These are phyloP conservation scores for Candida sphagnicola DNA, from an alignment of 805 yeast species.

Conservation along the genomic window DNA sequence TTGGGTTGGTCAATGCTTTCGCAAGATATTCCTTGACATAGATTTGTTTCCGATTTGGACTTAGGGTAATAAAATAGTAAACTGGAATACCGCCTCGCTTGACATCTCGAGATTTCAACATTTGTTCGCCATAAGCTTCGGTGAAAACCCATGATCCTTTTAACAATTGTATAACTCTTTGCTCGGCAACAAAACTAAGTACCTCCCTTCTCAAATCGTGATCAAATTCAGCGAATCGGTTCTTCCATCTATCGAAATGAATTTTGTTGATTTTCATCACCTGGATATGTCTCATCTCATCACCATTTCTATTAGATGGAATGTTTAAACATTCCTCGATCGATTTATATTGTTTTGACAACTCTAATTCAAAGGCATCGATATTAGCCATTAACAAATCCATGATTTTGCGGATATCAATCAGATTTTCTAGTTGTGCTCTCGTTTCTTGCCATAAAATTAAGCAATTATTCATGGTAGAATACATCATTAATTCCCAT, in stretches of 20 bases:
- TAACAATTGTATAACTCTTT: slow-evolving; percentile 64
- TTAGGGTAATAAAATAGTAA: slow-evolving; percentile 54
- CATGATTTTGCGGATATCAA: slow-evolving; percentile 50
- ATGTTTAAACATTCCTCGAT: slow-evolving; percentile 45
- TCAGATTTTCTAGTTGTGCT: slow-evolving; percentile 39
- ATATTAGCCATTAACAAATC: slow-evolving; percentile 38
- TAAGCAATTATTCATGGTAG: slow-evolving; percentile 54
- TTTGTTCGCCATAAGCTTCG: slow-evolving; percentile 45
- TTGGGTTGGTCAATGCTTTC: slow-evolving; percentile 47
- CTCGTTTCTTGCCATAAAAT: slow-evolving; percentile 63
- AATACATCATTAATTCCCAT: slow-evolving; percentile 54
- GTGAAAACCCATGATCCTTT: slow-evolving; percentile 81
- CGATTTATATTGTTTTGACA: slow-evolving; percentile 15
- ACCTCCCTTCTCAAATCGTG: slow-evolving; percentile 52
- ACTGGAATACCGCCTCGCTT: slow-evolving; percentile 14
- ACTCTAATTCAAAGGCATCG: slow-evolving; percentile 23
- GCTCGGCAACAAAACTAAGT: slow-evolving; percentile 68
- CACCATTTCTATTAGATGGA: slow-evolving; percentile 40
- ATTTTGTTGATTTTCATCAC: slow-evolving; percentile 35
- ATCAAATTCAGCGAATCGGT: slow-evolving; percentile 46
- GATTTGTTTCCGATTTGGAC: slow-evolving; percentile 62
- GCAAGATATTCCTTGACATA: slow-evolving; percentile 56
- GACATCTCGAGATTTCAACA: slow-evolving; percentile 12
- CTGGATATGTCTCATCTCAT: slow-evolving; percentile 53
- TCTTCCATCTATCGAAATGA: slow-evolving; percentile 42